Evolutionary conservation across 1,284 basidiomycete species (phyloP), one percentile per base, ranked within the genome.

Genomic region (Puccinia horiana): DNA sequence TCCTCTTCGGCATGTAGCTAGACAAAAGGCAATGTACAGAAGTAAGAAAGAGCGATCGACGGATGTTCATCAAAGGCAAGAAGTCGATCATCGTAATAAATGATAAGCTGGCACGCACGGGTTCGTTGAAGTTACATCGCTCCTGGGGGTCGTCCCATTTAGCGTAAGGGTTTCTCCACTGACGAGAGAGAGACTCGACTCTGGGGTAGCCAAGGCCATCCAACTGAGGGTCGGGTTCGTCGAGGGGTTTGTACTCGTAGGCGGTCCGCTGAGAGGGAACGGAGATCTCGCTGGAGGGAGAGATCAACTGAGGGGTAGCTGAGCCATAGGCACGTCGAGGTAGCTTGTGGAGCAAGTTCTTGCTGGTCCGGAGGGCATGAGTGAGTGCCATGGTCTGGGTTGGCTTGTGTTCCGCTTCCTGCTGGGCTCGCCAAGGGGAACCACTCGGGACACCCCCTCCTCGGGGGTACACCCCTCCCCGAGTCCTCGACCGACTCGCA

Each of bases 91-190:
- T 47, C 8, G 44, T 8, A 47, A 47, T 16, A 47, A 16, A 16
- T 8, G 44, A 16, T 47, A 16, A 8, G 44, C 9, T 29, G 1
- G 20, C 26, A 61, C 74, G 14, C n/a, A 77, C 76, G 3, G 76
- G 76, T 49, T 77, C 76, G 26, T 77, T 67, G 26, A 77, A 67
- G 42, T 77, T 77, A 49, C 56, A 67, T 26, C 76, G 56, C 47
- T 77, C 76, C n/a, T 77, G 76, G 18, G 76, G 76, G 44, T 77
- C 76, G 56, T 77, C 76, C 76, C 76, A 77, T 67, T 77, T 65
- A 1, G 76, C 76, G 47, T 77, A 77, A 47, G 76, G 76, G 44
- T 77, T 77, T 77, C 76, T 77, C 76, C 76, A 77, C 29, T 77
- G 76, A 14, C 76, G 32, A 77, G 76, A 77, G 47, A 32, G 16